Evolutionary conservation across 345 rosid genomes (phyloP), one percentile per base, ranked within the genome.

Genomic region (Aurinia saxatilis): DNA sequence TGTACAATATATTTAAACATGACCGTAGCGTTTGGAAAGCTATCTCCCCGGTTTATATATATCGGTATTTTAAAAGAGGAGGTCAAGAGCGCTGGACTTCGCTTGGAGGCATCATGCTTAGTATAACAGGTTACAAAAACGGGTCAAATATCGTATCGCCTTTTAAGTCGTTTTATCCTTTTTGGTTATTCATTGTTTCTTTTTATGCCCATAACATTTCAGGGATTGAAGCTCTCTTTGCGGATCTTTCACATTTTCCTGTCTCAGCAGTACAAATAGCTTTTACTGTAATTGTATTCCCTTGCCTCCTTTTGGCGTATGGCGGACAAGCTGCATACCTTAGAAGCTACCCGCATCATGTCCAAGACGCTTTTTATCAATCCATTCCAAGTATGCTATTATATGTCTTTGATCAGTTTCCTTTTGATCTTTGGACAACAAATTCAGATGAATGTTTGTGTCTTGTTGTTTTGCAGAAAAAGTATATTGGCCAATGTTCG

Each of bases 161-260:
- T 41, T 58, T 54, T 40, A 19, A n/a, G 23, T 65, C n/a, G 14
- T 50, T 3, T 12, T 50, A 17, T 19, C 14, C 3, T n/a, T 40
- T 50, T 17, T 38, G 27, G 27, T 6, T 48, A 34, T 15, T 67
- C 67, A 59, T 51, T 12, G 13, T 12, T 60, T 50, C 17, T 21
- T 38, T 12, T 37, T 38, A 14, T 66, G 38, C 47, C 33, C 7
- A 37, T 31, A n/a, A 16, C n/a, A 5, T 31, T 58, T 31, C 87
- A 92, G 98, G 98, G 57, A 92, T 91, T 4, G 96, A 92, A 71
- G 98, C 98, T 12, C 90, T 92, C 71, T 89, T 87, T 76, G 98
- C 98, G 0, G 98, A 92, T 70, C 78, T 92, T 8, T 75, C 88
- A 16, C 91, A 92, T 79, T 92, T 89, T 76, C 95, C 98, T 6